Percentiles rank a stretch among this genome's conserved stretches.
Evolutionary conservation across 139 green algal species (phyloP).

Genomic region (Eudorina sp.): DNA sequence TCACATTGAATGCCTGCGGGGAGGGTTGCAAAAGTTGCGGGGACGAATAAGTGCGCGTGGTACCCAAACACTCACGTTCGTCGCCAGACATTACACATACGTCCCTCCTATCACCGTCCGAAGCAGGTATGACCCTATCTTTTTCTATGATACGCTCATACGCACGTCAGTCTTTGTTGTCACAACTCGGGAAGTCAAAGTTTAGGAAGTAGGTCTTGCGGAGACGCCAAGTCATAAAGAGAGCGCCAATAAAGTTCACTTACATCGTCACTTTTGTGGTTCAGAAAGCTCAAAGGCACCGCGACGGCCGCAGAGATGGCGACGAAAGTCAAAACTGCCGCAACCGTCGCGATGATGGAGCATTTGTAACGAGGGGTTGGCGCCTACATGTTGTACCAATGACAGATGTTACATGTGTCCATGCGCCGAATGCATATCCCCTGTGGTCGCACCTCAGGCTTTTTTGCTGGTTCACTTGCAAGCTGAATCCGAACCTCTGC

Average conservation of each 20-base stretch:
- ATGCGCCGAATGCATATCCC: neutral
- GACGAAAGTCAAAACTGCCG: neutral
- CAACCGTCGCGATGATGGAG: neutral
- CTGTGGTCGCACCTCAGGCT: conserved; percentile 17
- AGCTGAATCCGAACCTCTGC: conserved; percentile 1
- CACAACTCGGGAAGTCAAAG: too few relatives aligned
- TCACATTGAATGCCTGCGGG: too few relatives aligned
- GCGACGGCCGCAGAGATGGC: conserved; percentile 20
- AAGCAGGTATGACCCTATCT: too few relatives aligned
- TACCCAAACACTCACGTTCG: too few relatives aligned
- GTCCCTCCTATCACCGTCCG: too few relatives aligned
- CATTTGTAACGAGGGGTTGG: neutral
- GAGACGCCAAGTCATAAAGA: too few relatives aligned
- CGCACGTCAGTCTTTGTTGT: too few relatives aligned
- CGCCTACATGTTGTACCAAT: neutral
- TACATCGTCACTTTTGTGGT: neutral
- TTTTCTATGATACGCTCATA: too few relatives aligned
- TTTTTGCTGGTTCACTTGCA: conserved; percentile 5
- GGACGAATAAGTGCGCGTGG: too few relatives aligned
- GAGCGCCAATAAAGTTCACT: neutral
- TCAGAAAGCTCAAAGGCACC: neutral
- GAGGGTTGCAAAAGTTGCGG: too few relatives aligned
- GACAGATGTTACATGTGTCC: neutral
- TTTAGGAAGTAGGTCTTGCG: too few relatives aligned
- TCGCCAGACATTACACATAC: too few relatives aligned